These are phyloP conservation scores for Pyricularia sp. DNA, from an alignment of 2,329 filamentous ascomycete species.

Conservation along the genomic window DNA sequence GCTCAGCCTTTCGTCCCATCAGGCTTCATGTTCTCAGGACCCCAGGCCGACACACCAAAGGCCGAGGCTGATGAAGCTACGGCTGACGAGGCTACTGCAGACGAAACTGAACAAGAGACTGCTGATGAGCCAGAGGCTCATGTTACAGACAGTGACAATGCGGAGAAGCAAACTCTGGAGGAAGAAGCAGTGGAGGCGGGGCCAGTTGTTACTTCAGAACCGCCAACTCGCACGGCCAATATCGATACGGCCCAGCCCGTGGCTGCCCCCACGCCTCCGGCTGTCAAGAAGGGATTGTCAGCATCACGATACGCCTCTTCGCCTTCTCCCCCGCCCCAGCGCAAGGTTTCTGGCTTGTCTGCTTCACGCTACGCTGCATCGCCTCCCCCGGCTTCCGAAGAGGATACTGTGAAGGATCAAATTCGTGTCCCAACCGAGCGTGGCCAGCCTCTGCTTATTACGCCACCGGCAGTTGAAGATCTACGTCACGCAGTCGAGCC, in stretches of 20 bases:
- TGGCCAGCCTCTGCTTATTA: conserved; percentile 8
- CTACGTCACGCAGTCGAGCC: conserved; percentile 7
- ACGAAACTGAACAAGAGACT: conserved; percentile 9
- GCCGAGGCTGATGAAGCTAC: conserved; percentile 11
- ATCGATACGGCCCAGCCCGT: background rate
- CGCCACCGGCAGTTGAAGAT: conserved; percentile 18
- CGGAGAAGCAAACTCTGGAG: conserved; percentile 1
- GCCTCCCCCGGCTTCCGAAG: conserved; percentile 19
- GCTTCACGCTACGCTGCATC: conserved; percentile 32
- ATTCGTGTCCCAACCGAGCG: conserved; percentile 9
- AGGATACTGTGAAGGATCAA: conserved; percentile 12
- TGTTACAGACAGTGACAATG: background rate
- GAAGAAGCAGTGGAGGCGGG: conserved; percentile 2
- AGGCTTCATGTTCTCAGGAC: conserved; percentile 19
- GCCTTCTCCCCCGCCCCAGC: conserved; percentile 22
- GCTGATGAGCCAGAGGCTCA: background rate
- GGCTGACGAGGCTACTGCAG: conserved; percentile 5
- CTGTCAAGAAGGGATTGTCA: conserved; percentile 19
- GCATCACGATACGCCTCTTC: conserved; percentile 33
- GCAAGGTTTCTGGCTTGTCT: conserved; percentile 27
- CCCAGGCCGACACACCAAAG: conserved; percentile 10
- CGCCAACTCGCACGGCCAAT: background rate
- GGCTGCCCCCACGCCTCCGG: conserved; percentile 14
- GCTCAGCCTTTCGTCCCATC: conserved; percentile 53
- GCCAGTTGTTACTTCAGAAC: background rate